phyloP scores from a whole-genome alignment of 169 alveolate genomes.

The Plasmodium inui region DNA sequence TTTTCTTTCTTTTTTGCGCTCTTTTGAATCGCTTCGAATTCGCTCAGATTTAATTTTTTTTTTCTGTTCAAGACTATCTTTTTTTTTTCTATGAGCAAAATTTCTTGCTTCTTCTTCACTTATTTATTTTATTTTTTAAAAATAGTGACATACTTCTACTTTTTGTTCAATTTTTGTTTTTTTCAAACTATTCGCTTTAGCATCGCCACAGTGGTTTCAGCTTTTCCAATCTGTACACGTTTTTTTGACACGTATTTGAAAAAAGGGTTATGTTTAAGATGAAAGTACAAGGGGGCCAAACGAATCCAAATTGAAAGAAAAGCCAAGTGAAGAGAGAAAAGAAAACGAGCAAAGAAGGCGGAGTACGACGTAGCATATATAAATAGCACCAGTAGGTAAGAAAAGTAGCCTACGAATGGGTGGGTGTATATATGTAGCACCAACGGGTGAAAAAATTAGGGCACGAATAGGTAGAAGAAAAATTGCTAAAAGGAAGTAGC shows the following conservation, averaged over 20 bases:
- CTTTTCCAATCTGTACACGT: not conserved
- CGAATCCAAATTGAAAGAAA: not conserved
- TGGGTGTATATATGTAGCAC: not conserved
- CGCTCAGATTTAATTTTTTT: not conserved
- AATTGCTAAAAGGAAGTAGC: not conserved
- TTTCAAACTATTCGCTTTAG: not conserved
- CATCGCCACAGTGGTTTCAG: not conserved
- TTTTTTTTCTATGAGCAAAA: too few relatives aligned
- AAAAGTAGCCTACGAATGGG: not conserved
- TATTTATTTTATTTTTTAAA: too few relatives aligned
- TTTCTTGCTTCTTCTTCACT: not conserved
- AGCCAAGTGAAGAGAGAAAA: not conserved
- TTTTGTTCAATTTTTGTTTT: not conserved
- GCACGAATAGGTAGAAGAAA: not conserved
- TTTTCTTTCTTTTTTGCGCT: not conserved
- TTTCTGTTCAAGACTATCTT: not conserved
- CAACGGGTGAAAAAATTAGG: not conserved
- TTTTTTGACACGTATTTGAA: not conserved
- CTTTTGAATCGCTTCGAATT: not conserved
- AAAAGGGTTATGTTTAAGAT: not conserved
- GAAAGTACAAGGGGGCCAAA: not conserved
- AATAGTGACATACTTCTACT: not conserved
- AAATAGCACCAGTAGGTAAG: not conserved
- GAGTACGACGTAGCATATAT: not conserved
- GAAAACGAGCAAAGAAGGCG: not conserved